Percentiles rank a stretch among this genome's conserved stretches.
Evolutionary conservation across 139 green algal genomes (phyloP).

Genomic region (Raphidocelis subcapitata): DNA sequence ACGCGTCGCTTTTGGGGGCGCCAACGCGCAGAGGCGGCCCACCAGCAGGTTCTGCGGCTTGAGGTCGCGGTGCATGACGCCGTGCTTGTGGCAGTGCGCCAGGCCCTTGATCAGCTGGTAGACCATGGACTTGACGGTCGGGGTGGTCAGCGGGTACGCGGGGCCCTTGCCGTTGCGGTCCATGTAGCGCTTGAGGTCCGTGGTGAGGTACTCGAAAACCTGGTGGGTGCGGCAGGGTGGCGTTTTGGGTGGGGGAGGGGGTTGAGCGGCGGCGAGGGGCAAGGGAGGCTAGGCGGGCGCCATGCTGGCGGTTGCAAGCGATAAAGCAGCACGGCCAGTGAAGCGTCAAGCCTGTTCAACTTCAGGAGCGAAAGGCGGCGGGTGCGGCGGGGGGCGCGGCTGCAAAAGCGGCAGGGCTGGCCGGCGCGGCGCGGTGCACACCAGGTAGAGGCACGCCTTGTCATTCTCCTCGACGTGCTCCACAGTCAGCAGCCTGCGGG

Average conservation of each 20-base stretch:
- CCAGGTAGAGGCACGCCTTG: conserved; percentile 97
- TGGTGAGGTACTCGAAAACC: conserved; percentile 97
- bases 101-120: conserved; percentile 97
- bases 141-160: conserved; percentile 48
- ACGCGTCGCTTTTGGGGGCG: too few relatives aligned
- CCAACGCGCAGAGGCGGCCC: too few relatives aligned
- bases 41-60: conserved; percentile 99
- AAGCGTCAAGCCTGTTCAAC: too few relatives aligned
- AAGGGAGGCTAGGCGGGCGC: too few relatives aligned
- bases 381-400: too few relatives aligned
- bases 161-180: conserved; percentile 88
- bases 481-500: conserved; percentile 76
- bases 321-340: too few relatives aligned
- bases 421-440: conserved; percentile 18
- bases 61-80: conserved; percentile 96
- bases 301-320: too few relatives aligned
- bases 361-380: too few relatives aligned
- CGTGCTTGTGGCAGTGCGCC: conserved; percentile 95
- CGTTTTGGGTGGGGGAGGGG: too few relatives aligned
- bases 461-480: conserved; percentile 96
- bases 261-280: too few relatives aligned
- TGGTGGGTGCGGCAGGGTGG: conserved; percentile 7
- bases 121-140: conserved; percentile 86
- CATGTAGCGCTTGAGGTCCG: conserved; percentile 99
- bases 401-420: too few relatives aligned